Evolutionary conservation across 768 basidiomycete species (phyloP).

Genomic region (Boletales sp.): DNA sequence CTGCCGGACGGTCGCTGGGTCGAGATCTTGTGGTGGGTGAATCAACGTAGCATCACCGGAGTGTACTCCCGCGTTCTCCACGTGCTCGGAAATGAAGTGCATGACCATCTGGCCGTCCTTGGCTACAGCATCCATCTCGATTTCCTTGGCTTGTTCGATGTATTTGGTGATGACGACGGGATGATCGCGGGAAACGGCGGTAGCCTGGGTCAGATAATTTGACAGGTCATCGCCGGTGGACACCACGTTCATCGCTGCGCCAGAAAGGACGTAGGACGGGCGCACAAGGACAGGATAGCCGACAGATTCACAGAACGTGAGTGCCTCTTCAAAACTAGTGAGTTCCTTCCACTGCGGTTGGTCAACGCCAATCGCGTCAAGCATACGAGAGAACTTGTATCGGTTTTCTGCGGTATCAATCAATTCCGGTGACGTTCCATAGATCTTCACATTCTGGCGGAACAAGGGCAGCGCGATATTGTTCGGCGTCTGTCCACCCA

Average conservation of each 20-base stretch:
- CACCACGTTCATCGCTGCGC: slow-evolving; percentile 99
- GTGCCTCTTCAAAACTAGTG: slow-evolving; percentile 84
- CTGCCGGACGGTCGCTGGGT: slow-evolving; percentile 92
- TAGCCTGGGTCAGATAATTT: slow-evolving; percentile 91
- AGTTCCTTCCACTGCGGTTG: slow-evolving; percentile 98
- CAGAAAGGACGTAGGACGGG: slow-evolving; percentile 98
- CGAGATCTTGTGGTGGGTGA: slow-evolving; percentile 96
- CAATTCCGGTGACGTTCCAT: slow-evolving; percentile 98
- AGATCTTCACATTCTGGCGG: slow-evolving; percentile 97
- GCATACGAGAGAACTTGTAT: slow-evolving; percentile 97
- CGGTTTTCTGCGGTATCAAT: slow-evolving; percentile 99
- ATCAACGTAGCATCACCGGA: slow-evolving; percentile 98
- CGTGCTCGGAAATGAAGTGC: slow-evolving; percentile 99
- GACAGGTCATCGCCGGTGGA: slow-evolving; percentile 88
- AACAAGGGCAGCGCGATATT: slow-evolving; percentile 95
- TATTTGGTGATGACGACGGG: slow-evolving; percentile 99
- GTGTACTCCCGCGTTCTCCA: slow-evolving; percentile 98
- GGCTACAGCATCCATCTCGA: slow-evolving; percentile 99
- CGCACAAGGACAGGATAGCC: slow-evolving; percentile 95
- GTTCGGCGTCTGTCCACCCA: slow-evolving; percentile 99
- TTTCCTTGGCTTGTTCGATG: slow-evolving; percentile 99
- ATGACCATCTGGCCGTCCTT: slow-evolving; percentile 97
- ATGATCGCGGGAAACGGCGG: slow-evolving; percentile 92
- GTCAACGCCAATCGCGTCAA: slow-evolving; percentile 98
- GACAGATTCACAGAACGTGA: slow-evolving; percentile 86